Conservation (phyloP, 768 basidiomycete species). For the Tricholoma hemisulphureum region DNA sequence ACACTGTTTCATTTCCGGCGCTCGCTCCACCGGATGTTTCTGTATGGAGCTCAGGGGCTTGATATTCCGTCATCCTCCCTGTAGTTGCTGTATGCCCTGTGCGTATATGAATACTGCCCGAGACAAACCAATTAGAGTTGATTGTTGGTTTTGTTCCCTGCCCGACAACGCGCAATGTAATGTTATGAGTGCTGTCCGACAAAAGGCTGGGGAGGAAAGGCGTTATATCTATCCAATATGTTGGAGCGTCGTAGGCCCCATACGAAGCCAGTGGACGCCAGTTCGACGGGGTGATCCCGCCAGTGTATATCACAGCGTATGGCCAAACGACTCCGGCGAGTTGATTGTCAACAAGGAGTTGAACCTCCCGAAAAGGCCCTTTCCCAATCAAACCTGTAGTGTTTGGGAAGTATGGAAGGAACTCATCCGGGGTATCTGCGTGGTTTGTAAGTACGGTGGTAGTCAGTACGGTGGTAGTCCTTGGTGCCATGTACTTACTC, state of each 20-base stretch:
- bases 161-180: constrained; percentile 57
- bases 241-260: constrained; percentile 62
- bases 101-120: constrained; percentile 52
- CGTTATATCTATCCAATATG: constrained; percentile 62
- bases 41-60: constrained; percentile 41
- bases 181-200: constrained; percentile 44
- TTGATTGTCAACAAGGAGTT: constrained; percentile 52
- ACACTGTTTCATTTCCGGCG: constrained; percentile 41
- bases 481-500: constrained; percentile 28
- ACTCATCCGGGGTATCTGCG: constrained; percentile 50
- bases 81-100: constrained; percentile 50
- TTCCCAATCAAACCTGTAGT: constrained; percentile 44
- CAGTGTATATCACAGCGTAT: constrained; percentile 58
- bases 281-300: constrained; percentile 53
- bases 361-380: constrained; percentile 63
- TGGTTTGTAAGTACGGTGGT: constrained; percentile 26
- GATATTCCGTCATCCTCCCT: constrained; percentile 49
- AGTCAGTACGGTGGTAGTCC: not conserved
- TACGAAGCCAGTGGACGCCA: constrained; percentile 59
- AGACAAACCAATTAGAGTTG: constrained; percentile 63
- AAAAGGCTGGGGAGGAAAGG: constrained; percentile 56
- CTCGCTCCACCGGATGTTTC: constrained; percentile 41
- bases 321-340: constrained; percentile 55
- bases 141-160: constrained; percentile 51
- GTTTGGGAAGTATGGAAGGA: constrained; percentile 44